These are phyloP conservation scores for Penicillium nordicum DNA, from an alignment of 2,329 filamentous ascomycete species.

Conservation along the genomic window DNA sequence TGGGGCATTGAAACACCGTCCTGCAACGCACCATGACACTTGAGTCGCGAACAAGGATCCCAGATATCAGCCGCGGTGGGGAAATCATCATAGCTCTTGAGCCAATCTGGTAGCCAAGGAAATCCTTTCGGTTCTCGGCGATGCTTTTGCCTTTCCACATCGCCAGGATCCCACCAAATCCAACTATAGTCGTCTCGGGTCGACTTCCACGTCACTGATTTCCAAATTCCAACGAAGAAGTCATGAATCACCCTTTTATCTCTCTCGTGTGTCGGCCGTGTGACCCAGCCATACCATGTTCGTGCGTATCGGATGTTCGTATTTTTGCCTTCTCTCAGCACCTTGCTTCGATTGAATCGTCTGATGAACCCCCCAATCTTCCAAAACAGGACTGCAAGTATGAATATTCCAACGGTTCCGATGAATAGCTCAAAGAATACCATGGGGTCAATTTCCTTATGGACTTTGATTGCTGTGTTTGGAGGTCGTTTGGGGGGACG, in stretches of 20 bases:
- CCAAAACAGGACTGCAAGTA: conserved; percentile 39
- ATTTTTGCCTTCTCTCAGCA: conserved; percentile 32
- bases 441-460: conserved; percentile 28
- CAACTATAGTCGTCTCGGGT: conserved; percentile 36
- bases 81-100: conserved; percentile 28
- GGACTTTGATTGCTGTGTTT: conserved; percentile 20
- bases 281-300: conserved; percentile 45
- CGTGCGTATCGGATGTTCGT: conserved; percentile 35
- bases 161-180: conserved; percentile 42
- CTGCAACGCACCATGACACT: conserved; percentile 5
- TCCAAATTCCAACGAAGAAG: conserved; percentile 19
- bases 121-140: conserved; percentile 13
- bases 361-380: conserved; percentile 38
- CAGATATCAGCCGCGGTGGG: conserved; percentile 26
- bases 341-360: conserved; percentile 33
- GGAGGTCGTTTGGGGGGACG: conserved; percentile 25
- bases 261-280: conserved; percentile 29
- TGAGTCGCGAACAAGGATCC: conserved; percentile 18
- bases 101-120: conserved; percentile 26
- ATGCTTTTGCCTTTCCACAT: conserved; percentile 24
- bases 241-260: conserved; percentile 26
- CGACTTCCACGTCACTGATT: conserved; percentile 35
- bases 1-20: not conserved
- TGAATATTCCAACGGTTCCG: conserved; percentile 38
- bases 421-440: conserved; percentile 35